These are phyloP conservation scores for Fomitopsis betulina DNA, from an alignment of 1,284 basidiomycete species.

Conservation along the genomic window DNA sequence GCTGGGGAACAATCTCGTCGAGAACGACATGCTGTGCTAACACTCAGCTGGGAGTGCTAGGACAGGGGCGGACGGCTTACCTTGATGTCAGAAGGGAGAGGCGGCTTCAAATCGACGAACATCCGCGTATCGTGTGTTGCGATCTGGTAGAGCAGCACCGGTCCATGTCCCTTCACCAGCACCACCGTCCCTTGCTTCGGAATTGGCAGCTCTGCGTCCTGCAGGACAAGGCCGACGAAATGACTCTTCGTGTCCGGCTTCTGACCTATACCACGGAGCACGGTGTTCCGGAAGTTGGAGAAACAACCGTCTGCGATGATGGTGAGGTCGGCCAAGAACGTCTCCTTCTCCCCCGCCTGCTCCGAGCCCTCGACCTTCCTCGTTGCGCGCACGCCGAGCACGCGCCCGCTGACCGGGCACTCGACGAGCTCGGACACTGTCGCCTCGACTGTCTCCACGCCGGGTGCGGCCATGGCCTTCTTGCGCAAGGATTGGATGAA, in stretches of 20 bases:
- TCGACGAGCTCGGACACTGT: constrained; percentile 75
- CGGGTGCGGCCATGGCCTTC: constrained; percentile 54
- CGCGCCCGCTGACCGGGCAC: constrained; percentile 48
- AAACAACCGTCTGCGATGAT: constrained; percentile 95
- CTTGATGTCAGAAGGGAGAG: constrained; percentile 81
- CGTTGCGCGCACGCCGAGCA: constrained; percentile 62
- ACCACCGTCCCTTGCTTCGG: constrained; percentile 87
- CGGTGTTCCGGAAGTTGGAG: constrained; percentile 70
- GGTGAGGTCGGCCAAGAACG: constrained; percentile 73
- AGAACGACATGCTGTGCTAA: constrained; percentile 60
- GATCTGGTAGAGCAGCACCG: constrained; percentile 90
- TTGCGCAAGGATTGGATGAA: constrained; percentile 81
- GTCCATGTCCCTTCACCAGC: constrained; percentile 69
- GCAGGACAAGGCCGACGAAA: constrained; percentile 80
- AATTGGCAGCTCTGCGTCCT: constrained; percentile 74
- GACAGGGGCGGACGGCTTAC: constrained; percentile 29
- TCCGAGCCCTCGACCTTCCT: constrained; percentile 29
- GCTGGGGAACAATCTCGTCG: constrained; percentile 70
- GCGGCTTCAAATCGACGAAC: constrained; percentile 87
- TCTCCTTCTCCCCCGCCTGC: constrained; percentile 40
- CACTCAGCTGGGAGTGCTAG: background rate
- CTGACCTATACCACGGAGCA: constrained; percentile 45
- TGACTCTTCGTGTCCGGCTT: constrained; percentile 64
- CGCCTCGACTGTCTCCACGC: constrained; percentile 78
- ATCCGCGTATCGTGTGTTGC: constrained; percentile 81